Conservation (phyloP, 441 rosid species). For the Francoa sonchifolia region DNA sequence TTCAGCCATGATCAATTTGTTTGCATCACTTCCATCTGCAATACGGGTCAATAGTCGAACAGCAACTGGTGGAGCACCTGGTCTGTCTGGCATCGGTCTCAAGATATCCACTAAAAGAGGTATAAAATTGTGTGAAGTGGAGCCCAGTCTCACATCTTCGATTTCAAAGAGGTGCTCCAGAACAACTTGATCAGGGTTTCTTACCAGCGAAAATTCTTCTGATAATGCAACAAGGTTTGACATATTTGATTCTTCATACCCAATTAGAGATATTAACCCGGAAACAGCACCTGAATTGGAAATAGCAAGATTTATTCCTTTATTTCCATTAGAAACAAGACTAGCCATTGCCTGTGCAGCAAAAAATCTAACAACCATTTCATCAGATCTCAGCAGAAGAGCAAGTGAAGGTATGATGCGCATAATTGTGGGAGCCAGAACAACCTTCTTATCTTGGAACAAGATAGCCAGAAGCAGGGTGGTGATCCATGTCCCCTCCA, state of each 20-base stretch:
- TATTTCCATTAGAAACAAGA: constrained; percentile 45
- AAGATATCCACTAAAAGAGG: constrained; percentile 85
- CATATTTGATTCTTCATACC: constrained; percentile 46
- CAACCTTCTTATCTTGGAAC: constrained; percentile 51
- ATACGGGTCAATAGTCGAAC: constrained; percentile 52
- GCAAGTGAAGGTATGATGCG: constrained; percentile 60
- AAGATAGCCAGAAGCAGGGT: constrained; percentile 61
- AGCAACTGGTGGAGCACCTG: constrained; percentile 53
- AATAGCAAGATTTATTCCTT: constrained; percentile 45
- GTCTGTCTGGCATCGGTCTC: constrained; percentile 85
- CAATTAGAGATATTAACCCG: constrained; percentile 47
- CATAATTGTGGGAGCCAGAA: constrained; percentile 42
- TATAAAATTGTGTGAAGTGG: constrained; percentile 65
- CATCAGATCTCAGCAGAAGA: constrained; percentile 61
- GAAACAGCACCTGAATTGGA: constrained; percentile 65
- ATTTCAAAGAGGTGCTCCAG: constrained; percentile 63
- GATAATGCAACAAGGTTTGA: constrained; percentile 44
- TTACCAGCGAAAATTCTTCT: constrained; percentile 47
- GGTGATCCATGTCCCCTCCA: constrained; percentile 69
- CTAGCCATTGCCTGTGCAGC: constrained; percentile 80
- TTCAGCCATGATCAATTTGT: constrained; percentile 65
- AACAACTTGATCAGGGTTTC: constrained; percentile 57
- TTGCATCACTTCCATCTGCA: constrained; percentile 56
- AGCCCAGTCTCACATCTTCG: constrained; percentile 71
- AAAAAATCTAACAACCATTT: constrained; percentile 56